Evolutionary conservation across 2,329 filamentous ascomycete genomes (phyloP), one percentile per base, ranked within the genome.

Genomic region (Talaromyces sp.): DNA sequence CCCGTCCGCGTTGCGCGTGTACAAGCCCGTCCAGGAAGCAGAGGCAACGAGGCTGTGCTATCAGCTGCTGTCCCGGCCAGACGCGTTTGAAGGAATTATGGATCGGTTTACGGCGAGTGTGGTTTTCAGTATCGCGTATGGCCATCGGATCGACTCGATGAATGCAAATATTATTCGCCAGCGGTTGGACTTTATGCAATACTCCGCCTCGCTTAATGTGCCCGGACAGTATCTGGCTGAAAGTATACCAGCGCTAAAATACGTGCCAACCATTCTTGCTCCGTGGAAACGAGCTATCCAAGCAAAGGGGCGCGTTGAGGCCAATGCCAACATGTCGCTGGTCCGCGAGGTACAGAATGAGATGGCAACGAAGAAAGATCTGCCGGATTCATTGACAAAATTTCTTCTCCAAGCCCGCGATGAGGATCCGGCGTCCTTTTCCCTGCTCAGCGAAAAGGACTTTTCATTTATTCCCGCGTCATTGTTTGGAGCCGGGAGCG

Each of bases 111-210:
- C 80, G 0, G 75, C 78, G 3, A 80, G 78, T 64, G 76, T 82
- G 42, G 79, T 82, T 0, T 82, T 82, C 63, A 81, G 76, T 47
- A 79, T 82, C 8, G 75, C 80, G 9, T 82, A 83, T 64, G 80
- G 81, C 0, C 79, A 81, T 61, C 76, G 81, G 7, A 81, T 83
- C 59, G 80, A 82, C 61, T 79, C 78, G 3, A 67, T 82, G 58
- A 71, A 79, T 52, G 78, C 81, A 2, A 65, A 73, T 42, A 75
- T 82, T 10, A 80, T 82, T 51, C 72, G 70, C 10, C 75, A 82
- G 56, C 72, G 79, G 12, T 77, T 82, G 68, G 69, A 76, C 36
- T 81, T 79, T 67, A 82, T 82, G 80, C 78, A 81, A 23, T 81
- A 78, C 63, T 71, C 77, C 30, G 78, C 79, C 3, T 76, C 74